A percentile compares a stretch with the other conserved stretches of the same genome.
Conservation (phyloP, 345 rosid genomes). For the Stellera chamaejasme region DNA sequence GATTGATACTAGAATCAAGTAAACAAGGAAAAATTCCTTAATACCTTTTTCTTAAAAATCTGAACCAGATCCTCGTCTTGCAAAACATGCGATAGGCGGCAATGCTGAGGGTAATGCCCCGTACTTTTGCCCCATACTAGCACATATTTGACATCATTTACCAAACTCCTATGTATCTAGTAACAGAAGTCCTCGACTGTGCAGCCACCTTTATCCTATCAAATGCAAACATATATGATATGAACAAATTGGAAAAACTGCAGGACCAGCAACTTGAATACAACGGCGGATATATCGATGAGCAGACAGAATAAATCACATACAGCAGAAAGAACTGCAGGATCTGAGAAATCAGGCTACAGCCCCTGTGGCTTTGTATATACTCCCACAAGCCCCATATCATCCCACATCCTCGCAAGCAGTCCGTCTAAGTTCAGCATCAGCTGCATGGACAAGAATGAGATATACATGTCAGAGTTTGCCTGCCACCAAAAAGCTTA, state of each 20-base stretch:
- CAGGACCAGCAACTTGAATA: not conserved
- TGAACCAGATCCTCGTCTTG: slow-evolving; percentile 98
- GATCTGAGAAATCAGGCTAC: slow-evolving; percentile 94
- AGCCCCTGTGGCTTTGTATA: slow-evolving; percentile 99
- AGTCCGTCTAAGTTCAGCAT: slow-evolving; percentile 98
- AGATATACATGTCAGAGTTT: not conserved
- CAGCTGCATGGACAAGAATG: slow-evolving; percentile 48
- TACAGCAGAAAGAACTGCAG: slow-evolving; percentile 89
- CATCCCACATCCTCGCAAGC: slow-evolving; percentile 95
- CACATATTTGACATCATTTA: slow-evolving; percentile 93
- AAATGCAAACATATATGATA: slow-evolving; percentile 11
- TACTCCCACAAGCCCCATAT: slow-evolving; percentile 93
- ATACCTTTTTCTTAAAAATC: slow-evolving; percentile 97
- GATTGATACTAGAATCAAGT: too few species aligned
- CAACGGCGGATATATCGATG: not conserved
- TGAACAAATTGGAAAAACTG: not conserved
- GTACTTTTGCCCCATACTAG: slow-evolving; percentile 95
- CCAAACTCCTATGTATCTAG: slow-evolving; percentile 91
- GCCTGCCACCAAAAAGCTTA: not conserved
- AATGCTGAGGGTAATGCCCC: slow-evolving; percentile 93
- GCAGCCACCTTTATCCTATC: slow-evolving; percentile 96
- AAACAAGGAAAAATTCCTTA: too few species aligned
- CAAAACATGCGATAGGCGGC: slow-evolving; percentile 78
- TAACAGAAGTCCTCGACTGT: slow-evolving; percentile 92
- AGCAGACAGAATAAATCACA: slow-evolving; percentile 13